Evolutionary conservation across 2,329 filamentous ascomycete genomes (phyloP).

Genomic region (Xylaria hypoxylon): DNA sequence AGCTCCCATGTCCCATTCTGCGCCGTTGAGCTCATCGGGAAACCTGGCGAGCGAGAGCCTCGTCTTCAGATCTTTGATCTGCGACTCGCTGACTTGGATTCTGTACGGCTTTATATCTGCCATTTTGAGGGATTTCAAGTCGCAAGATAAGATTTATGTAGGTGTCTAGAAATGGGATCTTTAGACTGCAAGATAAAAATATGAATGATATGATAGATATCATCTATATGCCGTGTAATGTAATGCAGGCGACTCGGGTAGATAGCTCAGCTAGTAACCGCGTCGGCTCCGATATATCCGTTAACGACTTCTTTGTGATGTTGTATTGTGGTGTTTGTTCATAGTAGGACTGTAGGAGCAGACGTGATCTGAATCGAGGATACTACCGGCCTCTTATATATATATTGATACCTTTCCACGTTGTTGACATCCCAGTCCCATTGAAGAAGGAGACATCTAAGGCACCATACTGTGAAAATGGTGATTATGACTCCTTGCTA

Average conservation of each 20-base stretch:
- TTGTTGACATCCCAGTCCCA: not conserved
- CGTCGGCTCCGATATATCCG: constrained; percentile 23
- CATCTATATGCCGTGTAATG: constrained; percentile 11
- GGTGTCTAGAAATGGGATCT: no score
- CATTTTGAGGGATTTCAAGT: constrained; percentile 38
- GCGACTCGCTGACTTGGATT: constrained; percentile 51
- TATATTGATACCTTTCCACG: not conserved
- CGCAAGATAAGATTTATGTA: not conserved
- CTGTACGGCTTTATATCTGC: constrained; percentile 51
- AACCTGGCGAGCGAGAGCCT: constrained; percentile 53
- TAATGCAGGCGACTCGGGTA: not conserved
- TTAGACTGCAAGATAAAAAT: not conserved
- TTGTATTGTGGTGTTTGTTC: not conserved
- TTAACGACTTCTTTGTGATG: not conserved
- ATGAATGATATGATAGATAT: not conserved
- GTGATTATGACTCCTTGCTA: not conserved
- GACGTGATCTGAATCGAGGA: not conserved
- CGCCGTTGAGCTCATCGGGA: constrained; percentile 55
- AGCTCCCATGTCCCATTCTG: constrained; percentile 55
- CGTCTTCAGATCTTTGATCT: constrained; percentile 51
- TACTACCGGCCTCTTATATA: constrained; percentile 18
- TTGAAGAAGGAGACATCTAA: not conserved
- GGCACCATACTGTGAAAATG: not conserved
- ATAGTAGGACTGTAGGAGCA: not conserved
- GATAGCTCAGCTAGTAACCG: not conserved